These are phyloP conservation scores for Poterioochromonas sp. DNA, from an alignment of 352 stramenopile species.

Conservation along the genomic window DNA sequence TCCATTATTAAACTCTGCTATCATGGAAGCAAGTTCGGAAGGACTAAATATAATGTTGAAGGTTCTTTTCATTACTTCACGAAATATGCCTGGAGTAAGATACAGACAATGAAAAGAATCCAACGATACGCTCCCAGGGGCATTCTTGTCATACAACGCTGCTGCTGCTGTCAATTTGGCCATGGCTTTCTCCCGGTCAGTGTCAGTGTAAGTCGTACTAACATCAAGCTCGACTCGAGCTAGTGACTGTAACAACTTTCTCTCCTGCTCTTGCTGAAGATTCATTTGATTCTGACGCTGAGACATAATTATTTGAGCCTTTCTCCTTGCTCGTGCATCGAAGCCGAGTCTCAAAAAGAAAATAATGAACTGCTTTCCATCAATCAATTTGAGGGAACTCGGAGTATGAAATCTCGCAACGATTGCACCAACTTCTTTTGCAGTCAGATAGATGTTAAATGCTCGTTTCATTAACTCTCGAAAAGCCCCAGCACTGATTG, in stretches of 20 bases:
- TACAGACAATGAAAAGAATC: slow-evolving; percentile 2
- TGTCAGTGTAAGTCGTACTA: background rate
- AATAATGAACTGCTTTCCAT: slow-evolving; percentile 27
- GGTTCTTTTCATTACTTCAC: slow-evolving; percentile 28
- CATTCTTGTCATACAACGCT: slow-evolving; percentile 28
- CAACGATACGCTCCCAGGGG: slow-evolving; percentile 16
- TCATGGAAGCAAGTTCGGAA: slow-evolving; percentile 3
- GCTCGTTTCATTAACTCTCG: slow-evolving; percentile 26
- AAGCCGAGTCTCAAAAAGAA: slow-evolving; percentile 27
- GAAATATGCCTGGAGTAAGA: slow-evolving; percentile 24
- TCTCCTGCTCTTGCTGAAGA: background rate
- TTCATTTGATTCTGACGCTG: background rate
- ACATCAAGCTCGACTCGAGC: background rate
- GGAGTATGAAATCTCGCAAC: background rate
- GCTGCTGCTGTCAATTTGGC: background rate
- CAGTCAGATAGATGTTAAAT: slow-evolving; percentile 13
- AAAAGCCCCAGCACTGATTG: slow-evolving; percentile 8
- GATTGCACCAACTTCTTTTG: slow-evolving; percentile 11
- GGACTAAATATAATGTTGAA: slow-evolving; percentile 18
- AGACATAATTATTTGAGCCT: background rate
- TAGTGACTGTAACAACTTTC: background rate
- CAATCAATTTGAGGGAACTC: background rate
- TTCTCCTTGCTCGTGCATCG: slow-evolving; percentile 19
- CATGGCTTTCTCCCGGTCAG: background rate
- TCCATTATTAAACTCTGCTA: background rate